Evolutionary conservation across 2,329 filamentous ascomycete genomes (phyloP).

Genomic region (Hymenoscyphus repandus): DNA sequence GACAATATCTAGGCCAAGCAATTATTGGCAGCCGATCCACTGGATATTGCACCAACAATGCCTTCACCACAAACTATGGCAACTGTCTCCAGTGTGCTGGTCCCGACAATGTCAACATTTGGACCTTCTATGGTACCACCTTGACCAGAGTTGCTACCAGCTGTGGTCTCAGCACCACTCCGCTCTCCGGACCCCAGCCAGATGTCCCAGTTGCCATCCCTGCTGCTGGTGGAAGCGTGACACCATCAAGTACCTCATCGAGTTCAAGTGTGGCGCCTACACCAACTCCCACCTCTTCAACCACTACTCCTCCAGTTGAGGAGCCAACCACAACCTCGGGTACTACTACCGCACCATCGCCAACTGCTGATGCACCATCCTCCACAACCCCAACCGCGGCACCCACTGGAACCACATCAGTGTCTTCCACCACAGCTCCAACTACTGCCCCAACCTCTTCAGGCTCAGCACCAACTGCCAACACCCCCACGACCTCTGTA

Average conservation of each 20-base stretch:
- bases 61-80: slow-evolving; percentile 17
- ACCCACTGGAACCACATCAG: not conserved
- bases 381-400: not conserved
- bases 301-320: not conserved
- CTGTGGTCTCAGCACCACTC: slow-evolving; percentile 10
- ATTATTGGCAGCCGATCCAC: slow-evolving; percentile 1
- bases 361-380: not conserved
- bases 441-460: not conserved
- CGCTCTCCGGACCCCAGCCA: slow-evolving; percentile 1
- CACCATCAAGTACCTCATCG: not conserved
- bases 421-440: not conserved
- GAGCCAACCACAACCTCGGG: not conserved
- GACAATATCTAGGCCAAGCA: slow-evolving; percentile 3
- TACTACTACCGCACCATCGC: not conserved
- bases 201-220: slow-evolving; percentile 3
- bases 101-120: slow-evolving; percentile 19
- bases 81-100: slow-evolving; percentile 20
- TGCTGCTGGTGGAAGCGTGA: slow-evolving; percentile 1
- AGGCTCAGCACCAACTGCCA: not conserved
- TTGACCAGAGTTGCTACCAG: slow-evolving; percentile 9
- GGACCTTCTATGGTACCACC: slow-evolving; percentile 17
- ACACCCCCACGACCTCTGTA: not conserved
- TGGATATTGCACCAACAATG: slow-evolving; percentile 13
- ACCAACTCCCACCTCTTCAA: not conserved
- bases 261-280: not conserved